Conservation (phyloP, 495 filamentous ascomycete genomes). For the Lepidopterella palustris region DNA sequence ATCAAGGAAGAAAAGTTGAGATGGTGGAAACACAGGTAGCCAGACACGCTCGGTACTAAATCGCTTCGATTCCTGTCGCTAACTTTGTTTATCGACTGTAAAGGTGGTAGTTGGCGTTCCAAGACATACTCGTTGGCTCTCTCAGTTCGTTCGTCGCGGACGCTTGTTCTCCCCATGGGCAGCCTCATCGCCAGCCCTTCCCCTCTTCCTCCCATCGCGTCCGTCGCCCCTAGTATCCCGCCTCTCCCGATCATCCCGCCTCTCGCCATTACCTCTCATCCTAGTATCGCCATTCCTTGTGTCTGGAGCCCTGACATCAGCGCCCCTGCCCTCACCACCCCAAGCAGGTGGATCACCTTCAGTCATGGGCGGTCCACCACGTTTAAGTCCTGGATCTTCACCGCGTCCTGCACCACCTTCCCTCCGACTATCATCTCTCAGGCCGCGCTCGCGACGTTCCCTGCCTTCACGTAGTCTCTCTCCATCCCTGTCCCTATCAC, state of each 20-base stretch:
- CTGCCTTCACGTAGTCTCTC: not conserved
- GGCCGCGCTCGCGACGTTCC: slow-evolving; percentile 1
- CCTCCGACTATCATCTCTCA: not conserved
- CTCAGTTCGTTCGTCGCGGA: slow-evolving; percentile 1
- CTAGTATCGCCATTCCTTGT: slow-evolving; percentile 10
- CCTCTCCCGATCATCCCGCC: slow-evolving; percentile 13
- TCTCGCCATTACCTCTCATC: slow-evolving; percentile 8
- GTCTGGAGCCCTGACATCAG: not conserved
- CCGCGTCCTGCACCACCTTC: not conserved
- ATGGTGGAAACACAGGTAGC: too few relatives aligned
- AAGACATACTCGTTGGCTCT: not conserved
- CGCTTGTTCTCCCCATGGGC: slow-evolving; percentile 15
- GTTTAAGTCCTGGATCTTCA: slow-evolving; percentile 2
- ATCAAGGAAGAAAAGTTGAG: too few relatives aligned
- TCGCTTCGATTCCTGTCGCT: too few relatives aligned
- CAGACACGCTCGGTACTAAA: too few relatives aligned
- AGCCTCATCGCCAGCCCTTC: slow-evolving; percentile 8
- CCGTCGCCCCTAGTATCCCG: slow-evolving; percentile 3
- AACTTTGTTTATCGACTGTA: too few relatives aligned
- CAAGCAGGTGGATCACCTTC: slow-evolving; percentile 1
- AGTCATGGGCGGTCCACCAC: slow-evolving; percentile 6
- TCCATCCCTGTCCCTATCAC: not conserved
- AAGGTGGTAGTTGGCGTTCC: too few relatives aligned
- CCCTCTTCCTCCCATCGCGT: slow-evolving; percentile 21
- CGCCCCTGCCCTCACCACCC: not conserved